Conservation (phyloP, 352 stramenopile genomes). For the Pythium brassicae region DNA sequence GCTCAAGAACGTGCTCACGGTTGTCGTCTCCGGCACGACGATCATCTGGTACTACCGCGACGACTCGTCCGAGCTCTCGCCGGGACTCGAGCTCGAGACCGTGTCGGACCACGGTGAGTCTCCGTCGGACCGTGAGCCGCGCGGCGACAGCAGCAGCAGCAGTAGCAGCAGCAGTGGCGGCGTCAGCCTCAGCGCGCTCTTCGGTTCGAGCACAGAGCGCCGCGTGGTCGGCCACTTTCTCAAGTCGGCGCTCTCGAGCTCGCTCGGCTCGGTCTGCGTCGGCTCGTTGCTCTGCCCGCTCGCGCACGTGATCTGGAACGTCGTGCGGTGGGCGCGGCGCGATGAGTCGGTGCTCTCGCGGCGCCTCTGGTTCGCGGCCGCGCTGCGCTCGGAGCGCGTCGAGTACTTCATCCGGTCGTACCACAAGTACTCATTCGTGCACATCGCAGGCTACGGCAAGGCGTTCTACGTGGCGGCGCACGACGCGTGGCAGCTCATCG, state of each 20-base stretch:
- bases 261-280: conserved; percentile 82
- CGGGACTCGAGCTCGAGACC: conserved; percentile 23
- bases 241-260: conserved; percentile 57
- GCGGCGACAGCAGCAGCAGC: conserved; percentile 5
- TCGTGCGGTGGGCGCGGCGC: conserved; percentile 67
- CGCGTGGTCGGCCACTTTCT: conserved; percentile 72
- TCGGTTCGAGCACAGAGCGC: conserved; percentile 23
- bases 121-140: conserved; percentile 8
- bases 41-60: conserved; percentile 87
- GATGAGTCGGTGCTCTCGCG: conserved; percentile 64
- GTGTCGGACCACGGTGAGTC: conserved; percentile 38
- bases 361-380: conserved; percentile 30
- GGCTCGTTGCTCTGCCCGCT: conserved; percentile 75
- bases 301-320: conserved; percentile 73
- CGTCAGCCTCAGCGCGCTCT: background rate
- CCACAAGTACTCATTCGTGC: conserved; percentile 84
- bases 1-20: conserved; percentile 79
- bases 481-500: conserved; percentile 73
- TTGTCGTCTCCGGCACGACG: conserved; percentile 72
- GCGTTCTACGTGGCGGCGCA: conserved; percentile 75
- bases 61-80: conserved; percentile 56
- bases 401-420: conserved; percentile 82
- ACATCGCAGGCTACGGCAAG: conserved; percentile 79
- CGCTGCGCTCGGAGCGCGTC: conserved; percentile 53
- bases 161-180: conserved; percentile 5